A percentile compares a stretch with the other conserved stretches of the same genome.
These are phyloP conservation scores for Colletotrichum tofieldiae DNA, from an alignment of 2,329 filamentous ascomycete genomes.

Conservation along the genomic window DNA sequence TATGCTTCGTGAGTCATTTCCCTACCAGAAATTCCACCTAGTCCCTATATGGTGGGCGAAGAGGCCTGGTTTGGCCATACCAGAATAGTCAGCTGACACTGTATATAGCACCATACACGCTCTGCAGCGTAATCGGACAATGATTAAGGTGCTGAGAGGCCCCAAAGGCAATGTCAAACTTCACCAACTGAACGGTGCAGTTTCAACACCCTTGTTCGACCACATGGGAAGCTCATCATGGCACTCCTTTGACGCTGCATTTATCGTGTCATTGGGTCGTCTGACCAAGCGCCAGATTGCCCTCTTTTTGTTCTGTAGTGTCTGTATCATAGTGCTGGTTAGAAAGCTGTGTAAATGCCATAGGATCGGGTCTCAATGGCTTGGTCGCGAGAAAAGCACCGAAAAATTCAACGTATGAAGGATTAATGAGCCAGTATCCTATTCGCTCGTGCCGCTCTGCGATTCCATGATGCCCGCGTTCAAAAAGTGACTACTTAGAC, in stretches of 20 bases:
- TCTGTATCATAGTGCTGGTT: neutral
- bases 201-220: slow-evolving; percentile 58
- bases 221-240: slow-evolving; percentile 60
- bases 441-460: neutral
- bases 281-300: neutral
- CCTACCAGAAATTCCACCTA: neutral
- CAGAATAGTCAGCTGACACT: neutral
- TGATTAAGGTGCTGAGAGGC: slow-evolving; percentile 56
- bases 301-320: neutral
- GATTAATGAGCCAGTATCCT: neutral
- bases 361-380: neutral
- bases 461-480: too few relatives aligned
- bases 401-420: neutral
- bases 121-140: slow-evolving; percentile 50
- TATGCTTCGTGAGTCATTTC: slow-evolving; percentile 54
- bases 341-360: neutral
- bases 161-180: slow-evolving; percentile 47
- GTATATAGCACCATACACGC: slow-evolving; percentile 54
- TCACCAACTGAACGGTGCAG: slow-evolving; percentile 57
- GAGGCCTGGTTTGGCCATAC: neutral
- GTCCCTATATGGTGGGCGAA: too few relatives aligned
- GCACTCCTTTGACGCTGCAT: slow-evolving; percentile 56
- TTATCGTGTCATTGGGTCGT: slow-evolving; percentile 10
- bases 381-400: neutral
- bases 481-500: too few relatives aligned